Percentiles rank a stretch among this genome's conserved stretches.
phyloP scores from a whole-genome alignment of 2,329 filamentous ascomycete species.

The Ilyonectria robusta region DNA sequence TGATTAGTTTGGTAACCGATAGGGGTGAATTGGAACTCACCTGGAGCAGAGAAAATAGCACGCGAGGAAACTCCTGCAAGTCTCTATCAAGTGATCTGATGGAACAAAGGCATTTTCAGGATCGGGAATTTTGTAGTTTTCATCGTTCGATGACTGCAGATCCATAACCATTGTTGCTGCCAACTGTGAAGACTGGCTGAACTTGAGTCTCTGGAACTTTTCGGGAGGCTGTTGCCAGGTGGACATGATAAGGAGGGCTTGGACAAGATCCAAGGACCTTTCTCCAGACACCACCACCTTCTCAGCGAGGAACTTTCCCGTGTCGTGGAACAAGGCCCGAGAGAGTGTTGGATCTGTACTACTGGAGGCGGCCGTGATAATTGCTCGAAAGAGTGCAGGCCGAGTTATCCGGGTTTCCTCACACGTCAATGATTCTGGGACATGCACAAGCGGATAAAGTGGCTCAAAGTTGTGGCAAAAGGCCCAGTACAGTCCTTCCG shows the following conservation, averaged over 20 bases:
- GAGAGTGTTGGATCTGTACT: constrained; percentile 25
- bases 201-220: constrained; percentile 34
- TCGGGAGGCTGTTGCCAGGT: constrained; percentile 35
- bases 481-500: constrained; percentile 17
- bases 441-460: constrained; percentile 26
- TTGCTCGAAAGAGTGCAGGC: constrained; percentile 30
- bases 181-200: constrained; percentile 35
- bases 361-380: constrained; percentile 22
- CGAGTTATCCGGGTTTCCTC: neutral
- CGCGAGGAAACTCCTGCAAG: constrained; percentile 18
- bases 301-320: constrained; percentile 29
- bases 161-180: constrained; percentile 38
- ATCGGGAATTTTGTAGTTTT: constrained; percentile 10
- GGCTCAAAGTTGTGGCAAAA: constrained; percentile 22
- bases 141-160: constrained; percentile 33
- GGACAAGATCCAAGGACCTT: constrained; percentile 36
- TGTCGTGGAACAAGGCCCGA: constrained; percentile 27
- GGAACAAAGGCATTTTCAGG: neutral
- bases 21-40: neutral
- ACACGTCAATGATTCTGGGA: constrained; percentile 15
- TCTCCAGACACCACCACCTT: constrained; percentile 31
- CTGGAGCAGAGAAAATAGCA: constrained; percentile 31
- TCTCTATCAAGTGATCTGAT: constrained; percentile 12
- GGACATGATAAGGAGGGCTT: constrained; percentile 31
- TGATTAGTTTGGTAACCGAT: neutral